A percentile compares a stretch with the other conserved stretches of the same genome.
Evolutionary conservation across 257 asterid species (phyloP).

Genomic region (Solanum paucissectum): DNA sequence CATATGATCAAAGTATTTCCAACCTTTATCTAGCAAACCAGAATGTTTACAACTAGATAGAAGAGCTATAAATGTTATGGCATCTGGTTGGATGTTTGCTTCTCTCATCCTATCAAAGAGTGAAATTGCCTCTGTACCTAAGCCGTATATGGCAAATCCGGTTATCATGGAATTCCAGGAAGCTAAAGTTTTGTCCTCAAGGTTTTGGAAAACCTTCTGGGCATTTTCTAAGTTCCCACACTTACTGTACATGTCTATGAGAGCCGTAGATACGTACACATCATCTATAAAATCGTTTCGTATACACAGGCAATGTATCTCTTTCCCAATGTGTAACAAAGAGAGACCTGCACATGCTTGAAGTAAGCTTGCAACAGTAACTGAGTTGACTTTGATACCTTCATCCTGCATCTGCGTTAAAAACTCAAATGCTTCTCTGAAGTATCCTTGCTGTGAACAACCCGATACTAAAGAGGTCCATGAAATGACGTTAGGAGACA

Average conservation of each 20-base stretch:
- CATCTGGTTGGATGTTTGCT: conserved; percentile 36
- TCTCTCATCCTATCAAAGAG: conserved; percentile 35
- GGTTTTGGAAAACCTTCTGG: conserved; percentile 20
- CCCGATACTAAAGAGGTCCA: conserved; percentile 69
- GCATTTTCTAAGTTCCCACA: conserved; percentile 45
- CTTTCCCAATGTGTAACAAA: conserved; percentile 44
- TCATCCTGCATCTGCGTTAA: conserved; percentile 36
- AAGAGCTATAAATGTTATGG: conserved; percentile 50
- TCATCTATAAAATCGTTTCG: conserved; percentile 23
- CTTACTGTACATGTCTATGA: conserved; percentile 49
- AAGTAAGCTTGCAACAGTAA: conserved; percentile 42
- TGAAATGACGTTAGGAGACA: conserved; percentile 40
- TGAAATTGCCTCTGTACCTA: conserved; percentile 32
- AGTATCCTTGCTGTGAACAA: conserved; percentile 34
- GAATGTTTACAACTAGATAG: conserved; percentile 48
- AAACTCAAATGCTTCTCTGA: conserved; percentile 26
- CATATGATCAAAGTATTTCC: conserved; percentile 48
- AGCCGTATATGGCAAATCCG: conserved; percentile 37
- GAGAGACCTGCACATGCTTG: conserved; percentile 39
- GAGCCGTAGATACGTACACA: conserved; percentile 39
- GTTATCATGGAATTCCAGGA: conserved; percentile 56
- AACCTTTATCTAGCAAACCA: conserved; percentile 34
- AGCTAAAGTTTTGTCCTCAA: conserved; percentile 26
- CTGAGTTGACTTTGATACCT: conserved; percentile 37
- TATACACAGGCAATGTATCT: conserved; percentile 29